Conservation (phyloP, 805 yeast species). For the Candida rishiriensis region DNA sequence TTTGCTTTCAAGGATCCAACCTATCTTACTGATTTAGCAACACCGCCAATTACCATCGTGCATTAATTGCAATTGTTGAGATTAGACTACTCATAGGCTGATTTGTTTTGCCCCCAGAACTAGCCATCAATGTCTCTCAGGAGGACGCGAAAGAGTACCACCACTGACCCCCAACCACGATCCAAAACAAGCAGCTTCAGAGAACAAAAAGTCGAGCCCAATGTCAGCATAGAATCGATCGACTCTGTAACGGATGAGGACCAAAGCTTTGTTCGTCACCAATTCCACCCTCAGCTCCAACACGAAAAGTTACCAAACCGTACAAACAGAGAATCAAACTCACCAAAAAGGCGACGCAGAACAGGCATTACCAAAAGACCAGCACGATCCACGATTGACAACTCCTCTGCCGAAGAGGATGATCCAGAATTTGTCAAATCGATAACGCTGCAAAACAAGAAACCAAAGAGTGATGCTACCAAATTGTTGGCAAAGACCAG, state of each 20-base stretch:
- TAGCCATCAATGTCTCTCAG: too few relatives aligned
- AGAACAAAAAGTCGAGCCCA: not conserved
- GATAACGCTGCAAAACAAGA: not conserved
- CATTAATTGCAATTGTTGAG: too few relatives aligned
- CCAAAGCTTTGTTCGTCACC: not conserved
- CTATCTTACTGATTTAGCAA: too few relatives aligned
- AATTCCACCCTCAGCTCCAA: not conserved
- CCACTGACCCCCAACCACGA: too few relatives aligned
- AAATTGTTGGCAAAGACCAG: slow-evolving; percentile 2
- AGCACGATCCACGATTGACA: too few relatives aligned
- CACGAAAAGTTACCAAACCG: not conserved
- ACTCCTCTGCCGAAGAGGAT: too few relatives aligned
- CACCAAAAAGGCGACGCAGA: not conserved
- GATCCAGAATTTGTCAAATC: not conserved
- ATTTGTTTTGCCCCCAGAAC: too few relatives aligned
- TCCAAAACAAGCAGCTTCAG: too few relatives aligned
- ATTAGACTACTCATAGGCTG: too few relatives aligned
- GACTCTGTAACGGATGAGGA: slow-evolving; percentile 18
- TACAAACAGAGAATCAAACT: not conserved
- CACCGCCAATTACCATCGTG: too few relatives aligned
- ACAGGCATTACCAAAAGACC: not conserved
- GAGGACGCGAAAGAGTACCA: too few relatives aligned
- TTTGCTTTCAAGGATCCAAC: too few relatives aligned
- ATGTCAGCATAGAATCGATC: slow-evolving; percentile 18
- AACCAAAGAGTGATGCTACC: not conserved